Conservation (phyloP, 306 rosid genomes). For the Quercus ilex region DNA sequence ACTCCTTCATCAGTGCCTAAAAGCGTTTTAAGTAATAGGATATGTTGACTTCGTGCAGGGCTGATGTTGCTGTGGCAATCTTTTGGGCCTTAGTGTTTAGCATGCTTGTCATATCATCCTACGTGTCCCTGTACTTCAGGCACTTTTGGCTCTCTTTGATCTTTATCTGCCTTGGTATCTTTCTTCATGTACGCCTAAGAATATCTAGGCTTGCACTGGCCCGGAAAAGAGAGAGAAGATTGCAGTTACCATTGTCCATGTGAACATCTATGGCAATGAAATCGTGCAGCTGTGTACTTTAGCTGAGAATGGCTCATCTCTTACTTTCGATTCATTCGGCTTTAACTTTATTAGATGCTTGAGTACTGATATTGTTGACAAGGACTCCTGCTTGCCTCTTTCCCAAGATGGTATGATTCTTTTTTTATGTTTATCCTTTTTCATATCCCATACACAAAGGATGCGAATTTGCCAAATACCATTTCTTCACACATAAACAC, state of each 20-base stretch:
- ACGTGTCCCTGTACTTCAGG: conserved; percentile 15
- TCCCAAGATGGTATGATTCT: background rate
- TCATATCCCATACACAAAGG: background rate
- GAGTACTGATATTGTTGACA: background rate
- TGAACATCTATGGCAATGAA: conserved; percentile 10
- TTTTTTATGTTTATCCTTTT: background rate
- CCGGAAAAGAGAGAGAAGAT: conserved; percentile 25
- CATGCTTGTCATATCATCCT: conserved; percentile 28
- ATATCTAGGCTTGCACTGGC: conserved; percentile 21
- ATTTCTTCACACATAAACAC: conserved; percentile 9
- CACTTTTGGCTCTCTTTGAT: conserved; percentile 17
- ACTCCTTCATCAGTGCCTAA: background rate
- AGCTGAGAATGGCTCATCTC: background rate
- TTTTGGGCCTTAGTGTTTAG: conserved; percentile 28
- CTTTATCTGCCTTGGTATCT: conserved; percentile 21
- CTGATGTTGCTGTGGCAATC: conserved; percentile 22
- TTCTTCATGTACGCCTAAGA: conserved; percentile 30
- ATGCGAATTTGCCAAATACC: conserved; percentile 8
- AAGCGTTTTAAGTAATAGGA: background rate
- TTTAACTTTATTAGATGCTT: background rate
- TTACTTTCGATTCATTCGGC: background rate
- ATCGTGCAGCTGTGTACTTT: background rate
- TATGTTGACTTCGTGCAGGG: conserved; percentile 24
- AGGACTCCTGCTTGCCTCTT: background rate
- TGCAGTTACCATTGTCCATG: conserved; percentile 27